Evolutionary conservation across 2,329 filamentous ascomycete genomes (phyloP), one percentile per base, ranked within the genome.

Genomic region (Talaromyces atroroseus): DNA sequence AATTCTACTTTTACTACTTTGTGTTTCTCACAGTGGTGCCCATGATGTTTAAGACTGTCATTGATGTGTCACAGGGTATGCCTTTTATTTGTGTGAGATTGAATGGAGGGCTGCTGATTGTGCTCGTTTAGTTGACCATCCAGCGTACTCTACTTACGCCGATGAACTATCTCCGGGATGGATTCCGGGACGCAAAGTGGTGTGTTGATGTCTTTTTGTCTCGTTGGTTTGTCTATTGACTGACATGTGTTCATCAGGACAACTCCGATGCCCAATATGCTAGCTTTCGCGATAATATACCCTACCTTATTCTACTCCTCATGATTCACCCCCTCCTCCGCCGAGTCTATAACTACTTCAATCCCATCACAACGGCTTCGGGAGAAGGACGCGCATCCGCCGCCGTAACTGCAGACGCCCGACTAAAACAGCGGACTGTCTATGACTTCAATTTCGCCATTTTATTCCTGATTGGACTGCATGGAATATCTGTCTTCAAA

Each of bases 121-220:
- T 48, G 26, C 3, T 10, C 16, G 11, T 49, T 3, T 18, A 49
- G 26, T 36, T 12, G 34, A 85, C 36, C 88, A 96, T 69, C 89
- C 90, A 5, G 85, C 88, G 63, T 99, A 94, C 69, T 70, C 80
- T 58, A 88, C 86, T 63, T 96, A 86, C 68, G 80, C 87, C 59
- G 77, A 78, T 58, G 77, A 86, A 40, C 81, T 99, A 16, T 85
- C 84, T 2, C 80, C 85, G 8, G 95, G 94, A 63, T 99, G 94
- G 94, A 88, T 99, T 57, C 88, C 88, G 7, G 92, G 92, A 24
- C 88, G 92, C 58, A 90, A 90, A 80, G 90, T 97, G 60, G 88
- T 90, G 79, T 66, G 83, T 71, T 97, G 60, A 88, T 90, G 79
- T 66, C 83, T n/a, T n/a, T 70, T 64, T 63, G 38, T 40, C 18